phyloP scores from a whole-genome alignment of 805 yeast genomes.

The Sungouiozyma intestinalis region DNA sequence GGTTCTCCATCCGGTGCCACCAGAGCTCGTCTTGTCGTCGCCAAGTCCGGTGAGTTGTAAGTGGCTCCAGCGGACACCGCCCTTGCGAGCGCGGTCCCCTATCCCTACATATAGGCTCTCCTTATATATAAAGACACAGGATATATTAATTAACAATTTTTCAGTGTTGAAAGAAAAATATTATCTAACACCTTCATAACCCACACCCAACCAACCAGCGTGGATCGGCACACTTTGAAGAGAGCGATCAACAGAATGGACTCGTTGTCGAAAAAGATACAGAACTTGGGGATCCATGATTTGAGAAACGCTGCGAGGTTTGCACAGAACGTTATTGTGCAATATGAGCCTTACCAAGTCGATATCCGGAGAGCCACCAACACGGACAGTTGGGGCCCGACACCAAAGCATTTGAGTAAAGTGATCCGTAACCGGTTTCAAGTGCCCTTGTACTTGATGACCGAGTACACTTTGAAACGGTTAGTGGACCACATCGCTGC shows the following conservation, averaged over 20 bases:
- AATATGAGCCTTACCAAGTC: conserved; percentile 30
- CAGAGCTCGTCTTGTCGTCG: conserved; percentile 53
- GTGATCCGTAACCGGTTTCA: conserved; percentile 23
- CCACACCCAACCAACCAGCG: too few species aligned
- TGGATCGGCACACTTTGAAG: too few species aligned
- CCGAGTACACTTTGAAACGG: conserved; percentile 29
- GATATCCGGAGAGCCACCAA: conserved; percentile 38
- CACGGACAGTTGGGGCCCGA: conserved; percentile 46
- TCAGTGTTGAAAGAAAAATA: not conserved
- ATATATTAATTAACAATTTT: too few species aligned
- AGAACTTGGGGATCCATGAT: conserved; percentile 30
- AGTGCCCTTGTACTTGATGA: conserved; percentile 24
- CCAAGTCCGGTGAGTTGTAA: conserved; percentile 39
- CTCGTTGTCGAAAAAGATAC: conserved; percentile 26
- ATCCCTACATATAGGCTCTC: too few species aligned
- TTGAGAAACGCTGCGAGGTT: conserved; percentile 32
- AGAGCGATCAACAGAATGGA: too few species aligned
- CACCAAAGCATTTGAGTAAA: conserved; percentile 33
- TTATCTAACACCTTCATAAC: too few species aligned
- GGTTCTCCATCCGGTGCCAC: conserved; percentile 73
- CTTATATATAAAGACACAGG: too few species aligned
- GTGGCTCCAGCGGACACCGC: too few species aligned
- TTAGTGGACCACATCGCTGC: conserved; percentile 29
- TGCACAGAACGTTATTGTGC: conserved; percentile 31
- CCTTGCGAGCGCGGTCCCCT: too few species aligned